These are phyloP conservation scores for Curvularia spicifera DNA, from an alignment of 2,329 filamentous ascomycete species.

Conservation along the genomic window DNA sequence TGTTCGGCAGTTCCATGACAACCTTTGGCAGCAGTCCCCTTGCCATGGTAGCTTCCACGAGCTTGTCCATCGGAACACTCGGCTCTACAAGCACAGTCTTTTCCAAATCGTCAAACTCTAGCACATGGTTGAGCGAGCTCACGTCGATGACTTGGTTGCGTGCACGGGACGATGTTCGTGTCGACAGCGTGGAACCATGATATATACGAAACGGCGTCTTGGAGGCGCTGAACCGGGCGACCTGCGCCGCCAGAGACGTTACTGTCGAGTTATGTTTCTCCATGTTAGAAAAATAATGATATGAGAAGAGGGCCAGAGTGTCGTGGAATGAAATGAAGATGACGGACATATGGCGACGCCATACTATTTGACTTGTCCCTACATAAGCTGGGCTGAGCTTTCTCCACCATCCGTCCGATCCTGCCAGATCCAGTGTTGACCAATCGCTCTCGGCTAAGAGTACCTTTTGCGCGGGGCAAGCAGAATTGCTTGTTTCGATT, in stretches of 20 bases:
- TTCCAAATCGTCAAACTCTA: conserved; percentile 51
- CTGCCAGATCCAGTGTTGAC: conserved; percentile 18
- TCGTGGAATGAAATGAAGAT: conserved; percentile 3
- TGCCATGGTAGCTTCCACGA: conserved; percentile 64
- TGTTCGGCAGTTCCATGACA: conserved; percentile 75
- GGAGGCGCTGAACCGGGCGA: conserved; percentile 55
- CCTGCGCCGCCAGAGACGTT: conserved; percentile 36
- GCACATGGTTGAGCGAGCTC: conserved; percentile 56
- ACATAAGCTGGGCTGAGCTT: conserved; percentile 34
- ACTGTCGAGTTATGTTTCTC: conserved; percentile 38
- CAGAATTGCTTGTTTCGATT: neutral
- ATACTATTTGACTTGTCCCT: conserved; percentile 16
- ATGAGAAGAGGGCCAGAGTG: neutral
- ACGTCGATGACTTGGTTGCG: conserved; percentile 56
- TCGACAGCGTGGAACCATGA: conserved; percentile 64
- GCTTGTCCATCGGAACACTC: conserved; percentile 71
- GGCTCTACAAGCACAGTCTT: conserved; percentile 66
- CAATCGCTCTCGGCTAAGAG: conserved; percentile 6
- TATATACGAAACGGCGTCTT: conserved; percentile 61
- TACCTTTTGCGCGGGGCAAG: conserved; percentile 6
- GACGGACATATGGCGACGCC: conserved; percentile 12
- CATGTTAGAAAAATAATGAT: conserved; percentile 23
- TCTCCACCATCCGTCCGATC: conserved; percentile 29
- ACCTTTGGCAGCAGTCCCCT: conserved; percentile 67
- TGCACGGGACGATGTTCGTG: conserved; percentile 52